phyloP scores from a whole-genome alignment of 2,329 filamentous ascomycete genomes.

The Trichoderma sp. region DNA sequence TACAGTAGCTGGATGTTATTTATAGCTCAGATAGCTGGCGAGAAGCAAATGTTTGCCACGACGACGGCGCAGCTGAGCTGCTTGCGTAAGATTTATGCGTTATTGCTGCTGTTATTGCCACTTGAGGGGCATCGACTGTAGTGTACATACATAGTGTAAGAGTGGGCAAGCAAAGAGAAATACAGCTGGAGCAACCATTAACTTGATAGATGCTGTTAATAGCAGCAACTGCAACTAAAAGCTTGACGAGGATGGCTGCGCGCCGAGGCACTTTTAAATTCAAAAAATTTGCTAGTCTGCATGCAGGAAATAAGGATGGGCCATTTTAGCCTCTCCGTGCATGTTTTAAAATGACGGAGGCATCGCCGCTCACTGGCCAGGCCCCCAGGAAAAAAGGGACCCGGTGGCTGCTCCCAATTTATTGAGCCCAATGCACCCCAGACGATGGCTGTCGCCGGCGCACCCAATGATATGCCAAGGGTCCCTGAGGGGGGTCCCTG shows the following conservation, averaged over 20 bases:
- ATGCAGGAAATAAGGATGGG: conserved; percentile 21
- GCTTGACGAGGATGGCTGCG: neutral
- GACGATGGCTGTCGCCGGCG: conserved; percentile 25
- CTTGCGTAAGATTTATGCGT: conserved; percentile 1
- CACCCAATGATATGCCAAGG: conserved; percentile 27
- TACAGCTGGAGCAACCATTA: neutral
- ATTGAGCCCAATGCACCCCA: conserved; percentile 27
- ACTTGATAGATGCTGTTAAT: neutral
- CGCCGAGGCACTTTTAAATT: neutral
- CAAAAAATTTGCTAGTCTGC: neutral
- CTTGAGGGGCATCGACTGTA: neutral
- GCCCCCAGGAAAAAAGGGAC: conserved; percentile 8
- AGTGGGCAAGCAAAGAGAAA: neutral
- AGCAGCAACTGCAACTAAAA: no score
- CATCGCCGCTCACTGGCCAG: neutral
- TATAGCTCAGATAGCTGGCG: neutral
- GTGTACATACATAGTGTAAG: no score
- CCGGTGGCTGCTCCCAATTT: conserved; percentile 19
- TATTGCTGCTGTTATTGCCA: neutral
- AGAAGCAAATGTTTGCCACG: conserved; percentile 6
- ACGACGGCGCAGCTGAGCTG: conserved; percentile 17
- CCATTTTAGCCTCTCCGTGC: conserved; percentile 14
- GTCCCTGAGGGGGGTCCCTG: conserved; percentile 29
- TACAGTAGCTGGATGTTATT: neutral
- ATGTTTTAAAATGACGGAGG: conserved; percentile 24